Evolutionary conservation across 176 grass and related monocot genomes (phyloP).

Genomic region (Bolboschoenus planiculmis): DNA sequence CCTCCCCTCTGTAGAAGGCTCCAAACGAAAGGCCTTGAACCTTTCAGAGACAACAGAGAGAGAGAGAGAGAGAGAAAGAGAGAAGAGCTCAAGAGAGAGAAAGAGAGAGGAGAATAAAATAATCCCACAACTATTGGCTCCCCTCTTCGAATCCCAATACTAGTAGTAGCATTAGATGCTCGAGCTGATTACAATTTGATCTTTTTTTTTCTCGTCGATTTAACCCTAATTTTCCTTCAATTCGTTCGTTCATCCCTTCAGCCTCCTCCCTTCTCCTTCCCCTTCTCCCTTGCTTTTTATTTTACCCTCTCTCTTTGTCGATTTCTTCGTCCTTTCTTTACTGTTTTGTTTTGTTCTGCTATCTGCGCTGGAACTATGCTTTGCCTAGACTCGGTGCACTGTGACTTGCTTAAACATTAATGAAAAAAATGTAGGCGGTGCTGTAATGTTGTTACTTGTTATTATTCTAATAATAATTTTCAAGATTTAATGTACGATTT

Average conservation of each 20-base stretch:
- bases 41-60: not conserved
- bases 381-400: not conserved
- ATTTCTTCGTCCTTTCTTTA: constrained; percentile 4
- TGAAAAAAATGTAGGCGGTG: not conserved
- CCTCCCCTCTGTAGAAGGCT: constrained; percentile 16
- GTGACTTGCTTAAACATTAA: not conserved
- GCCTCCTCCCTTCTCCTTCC: not conserved
- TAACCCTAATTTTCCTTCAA: not conserved
- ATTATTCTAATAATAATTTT: not conserved
- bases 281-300: not conserved
- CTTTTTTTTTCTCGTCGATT: not conserved
- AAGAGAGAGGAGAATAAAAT: constrained; percentile 6
- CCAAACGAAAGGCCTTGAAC: not conserved
- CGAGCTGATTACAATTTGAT: not conserved
- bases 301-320: not conserved
- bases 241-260: not conserved
- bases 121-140: not conserved
- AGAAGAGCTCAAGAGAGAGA: not conserved
- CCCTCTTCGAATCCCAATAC: constrained; percentile 14
- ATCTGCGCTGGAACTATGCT: not conserved
- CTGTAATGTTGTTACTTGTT: no score
- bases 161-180: constrained; percentile 33
- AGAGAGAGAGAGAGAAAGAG: not conserved
- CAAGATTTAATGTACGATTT: not conserved
- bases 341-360: not conserved